Conservation (phyloP, 345 rosid genomes). For the Linum lewisii region DNA sequence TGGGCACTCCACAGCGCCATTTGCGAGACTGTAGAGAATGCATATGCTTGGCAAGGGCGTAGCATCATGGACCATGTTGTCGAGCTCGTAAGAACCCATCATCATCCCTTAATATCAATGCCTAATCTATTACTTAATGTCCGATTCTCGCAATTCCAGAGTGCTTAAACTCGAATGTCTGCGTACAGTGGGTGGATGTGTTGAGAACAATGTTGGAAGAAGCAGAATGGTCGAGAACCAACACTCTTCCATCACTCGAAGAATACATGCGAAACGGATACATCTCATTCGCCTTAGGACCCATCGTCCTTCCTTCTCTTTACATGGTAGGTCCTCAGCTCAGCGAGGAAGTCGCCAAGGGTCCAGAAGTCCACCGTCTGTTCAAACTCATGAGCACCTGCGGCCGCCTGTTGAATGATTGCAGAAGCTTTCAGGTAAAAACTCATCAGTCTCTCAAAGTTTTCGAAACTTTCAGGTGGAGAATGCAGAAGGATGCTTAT, state of each 20-base stretch:
- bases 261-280: constrained; percentile 64
- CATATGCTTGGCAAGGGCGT: not conserved
- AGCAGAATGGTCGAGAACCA: constrained; percentile 45
- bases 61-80: not conserved
- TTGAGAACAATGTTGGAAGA: constrained; percentile 57
- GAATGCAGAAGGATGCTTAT: constrained; percentile 8
- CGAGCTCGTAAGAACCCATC: not conserved
- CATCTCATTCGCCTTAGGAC: constrained; percentile 74
- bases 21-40: not conserved
- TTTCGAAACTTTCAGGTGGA: constrained; percentile 54
- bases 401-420: constrained; percentile 83
- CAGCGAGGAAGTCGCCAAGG: constrained; percentile 29
- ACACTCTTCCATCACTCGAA: constrained; percentile 45
- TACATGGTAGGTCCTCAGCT: constrained; percentile 66
- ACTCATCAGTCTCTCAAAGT: constrained; percentile 52
- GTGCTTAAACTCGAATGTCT: too few relatives aligned
- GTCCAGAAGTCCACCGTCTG: constrained; percentile 34
- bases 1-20: not conserved
- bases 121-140: too few relatives aligned
- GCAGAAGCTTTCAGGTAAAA: constrained; percentile 53
- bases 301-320: constrained; percentile 63
- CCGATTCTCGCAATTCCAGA: too few relatives aligned
- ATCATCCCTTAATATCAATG: too few relatives aligned
- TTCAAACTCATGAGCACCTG: constrained; percentile 55
- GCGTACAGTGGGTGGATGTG: constrained; percentile 66